Evolutionary conservation across 2,329 filamentous ascomycete genomes (phyloP).

Genomic region (Chaetomiaceae sp.): DNA sequence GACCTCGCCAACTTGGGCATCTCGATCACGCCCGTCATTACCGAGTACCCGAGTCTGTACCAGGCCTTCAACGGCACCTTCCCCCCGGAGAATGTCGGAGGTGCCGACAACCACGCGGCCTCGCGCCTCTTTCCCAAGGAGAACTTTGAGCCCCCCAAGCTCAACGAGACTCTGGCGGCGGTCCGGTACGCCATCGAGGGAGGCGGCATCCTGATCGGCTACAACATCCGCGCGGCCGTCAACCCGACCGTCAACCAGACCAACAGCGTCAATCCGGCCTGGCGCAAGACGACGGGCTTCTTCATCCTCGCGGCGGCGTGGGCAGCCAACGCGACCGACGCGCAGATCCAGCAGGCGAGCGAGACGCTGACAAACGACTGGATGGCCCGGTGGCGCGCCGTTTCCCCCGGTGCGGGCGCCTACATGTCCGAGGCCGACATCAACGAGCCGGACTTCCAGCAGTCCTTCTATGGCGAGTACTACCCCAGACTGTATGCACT

Average conservation of each 20-base stretch:
- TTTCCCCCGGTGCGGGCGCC: conserved; percentile 24
- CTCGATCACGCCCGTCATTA: conserved; percentile 22
- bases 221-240: conserved; percentile 36
- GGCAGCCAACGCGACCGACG: conserved; percentile 8
- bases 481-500: conserved; percentile 20
- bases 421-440: conserved; percentile 23
- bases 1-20: conserved; percentile 28
- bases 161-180: conserved; percentile 33
- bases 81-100: conserved; percentile 42
- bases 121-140: conserved; percentile 31
- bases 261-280: conserved; percentile 47
- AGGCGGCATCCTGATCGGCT: conserved; percentile 39
- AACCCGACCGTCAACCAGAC: conserved; percentile 31
- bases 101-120: conserved; percentile 23
- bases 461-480: conserved; percentile 22
- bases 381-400: conserved; percentile 28
- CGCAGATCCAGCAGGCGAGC: conserved; percentile 21
- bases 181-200: conserved; percentile 38
- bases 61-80: conserved; percentile 43
- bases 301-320: conserved; percentile 32
- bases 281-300: conserved; percentile 41
- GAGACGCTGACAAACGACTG: conserved; percentile 30
- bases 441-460: conserved; percentile 24
- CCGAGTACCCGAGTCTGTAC: conserved; percentile 38
- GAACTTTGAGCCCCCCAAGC: conserved; percentile 30